These are phyloP conservation scores for Hanseniaspora vineae DNA, from an alignment of 805 yeast genomes.

Conservation along the genomic window DNA sequence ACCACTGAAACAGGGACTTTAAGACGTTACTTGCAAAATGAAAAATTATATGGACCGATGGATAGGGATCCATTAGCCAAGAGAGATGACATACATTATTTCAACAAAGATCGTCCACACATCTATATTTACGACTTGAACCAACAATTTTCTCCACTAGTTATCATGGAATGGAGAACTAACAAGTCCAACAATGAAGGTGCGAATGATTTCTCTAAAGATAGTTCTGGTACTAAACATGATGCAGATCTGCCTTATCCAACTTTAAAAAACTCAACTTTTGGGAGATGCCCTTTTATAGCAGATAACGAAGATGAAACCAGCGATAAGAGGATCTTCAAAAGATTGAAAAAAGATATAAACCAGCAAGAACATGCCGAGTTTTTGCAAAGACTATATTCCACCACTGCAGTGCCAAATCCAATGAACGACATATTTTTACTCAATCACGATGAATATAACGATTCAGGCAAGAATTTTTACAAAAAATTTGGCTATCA, in stretches of 20 bases:
- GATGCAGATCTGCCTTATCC: constrained; percentile 21
- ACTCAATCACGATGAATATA: constrained; percentile 1
- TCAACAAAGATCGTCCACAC: constrained; percentile 48
- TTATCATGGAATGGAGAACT: constrained; percentile 66
- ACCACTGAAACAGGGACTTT: constrained; percentile 22
- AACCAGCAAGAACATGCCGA: constrained; percentile 20
- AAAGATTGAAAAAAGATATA: constrained; percentile 21
- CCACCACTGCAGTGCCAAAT: constrained; percentile 17
- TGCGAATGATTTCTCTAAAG: background rate
- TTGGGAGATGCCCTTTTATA: constrained; percentile 67
- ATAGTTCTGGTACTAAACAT: background rate
- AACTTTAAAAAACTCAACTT: constrained; percentile 19
- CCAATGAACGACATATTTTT: constrained; percentile 2
- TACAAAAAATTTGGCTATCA: constrained; percentile 14
- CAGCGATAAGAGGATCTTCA: constrained; percentile 17
- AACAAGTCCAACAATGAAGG: constrained; percentile 21
- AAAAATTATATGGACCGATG: constrained; percentile 71
- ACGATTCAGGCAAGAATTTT: background rate
- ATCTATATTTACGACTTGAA: constrained; percentile 69
- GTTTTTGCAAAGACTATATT: constrained; percentile 19
- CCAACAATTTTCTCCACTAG: constrained; percentile 68
- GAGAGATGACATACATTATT: constrained; percentile 74
- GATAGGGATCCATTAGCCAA: constrained; percentile 81
- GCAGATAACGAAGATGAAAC: constrained; percentile 17
- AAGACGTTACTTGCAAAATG: constrained; percentile 63